phyloP scores from a whole-genome alignment of 176 grass and related monocot genomes.

The Raddia guianensis region DNA sequence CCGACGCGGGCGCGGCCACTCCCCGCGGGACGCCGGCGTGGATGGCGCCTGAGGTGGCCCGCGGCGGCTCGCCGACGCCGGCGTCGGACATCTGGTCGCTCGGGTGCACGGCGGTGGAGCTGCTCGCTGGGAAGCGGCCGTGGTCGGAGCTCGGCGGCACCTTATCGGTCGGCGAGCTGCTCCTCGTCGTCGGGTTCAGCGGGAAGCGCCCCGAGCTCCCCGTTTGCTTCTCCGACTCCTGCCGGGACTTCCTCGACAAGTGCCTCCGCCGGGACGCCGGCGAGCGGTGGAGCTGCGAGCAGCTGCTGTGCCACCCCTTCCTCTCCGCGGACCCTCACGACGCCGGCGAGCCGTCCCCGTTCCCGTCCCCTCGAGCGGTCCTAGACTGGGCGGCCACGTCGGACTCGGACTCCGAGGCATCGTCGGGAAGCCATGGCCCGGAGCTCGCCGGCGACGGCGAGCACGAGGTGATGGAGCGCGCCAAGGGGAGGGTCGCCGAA shows the following conservation, averaged over 20 bases:
- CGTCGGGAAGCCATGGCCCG: background rate
- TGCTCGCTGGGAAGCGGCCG: constrained; percentile 62
- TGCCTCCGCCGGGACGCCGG: constrained; percentile 66
- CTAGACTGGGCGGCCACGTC: constrained; percentile 55
- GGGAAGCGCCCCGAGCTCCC: constrained; percentile 61
- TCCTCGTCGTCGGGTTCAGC: constrained; percentile 64
- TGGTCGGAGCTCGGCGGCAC: constrained; percentile 62
- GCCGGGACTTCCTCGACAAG: constrained; percentile 72
- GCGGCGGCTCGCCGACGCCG: constrained; percentile 56
- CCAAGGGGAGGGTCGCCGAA: constrained; percentile 59
- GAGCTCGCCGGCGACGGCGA: constrained; percentile 30
- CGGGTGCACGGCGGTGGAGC: constrained; percentile 90
- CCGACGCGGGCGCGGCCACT: constrained; percentile 13
- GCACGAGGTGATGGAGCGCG: constrained; percentile 56
- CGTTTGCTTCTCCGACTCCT: constrained; percentile 48
- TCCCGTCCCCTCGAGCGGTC: constrained; percentile 63
- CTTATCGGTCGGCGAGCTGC: constrained; percentile 45
- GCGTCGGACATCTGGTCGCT: constrained; percentile 90
- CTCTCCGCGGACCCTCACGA: constrained; percentile 36
- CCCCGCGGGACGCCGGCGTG: constrained; percentile 67
- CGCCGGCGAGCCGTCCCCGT: constrained; percentile 19
- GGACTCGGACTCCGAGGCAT: constrained; percentile 40
- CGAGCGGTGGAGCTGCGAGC: constrained; percentile 71
- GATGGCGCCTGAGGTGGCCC: constrained; percentile 92
- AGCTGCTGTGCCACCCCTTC: constrained; percentile 77